Percentiles rank a stretch among this genome's conserved stretches.
Conservation (phyloP, 2,329 filamentous ascomycete species). For the Botrytis byssoidea region DNA sequence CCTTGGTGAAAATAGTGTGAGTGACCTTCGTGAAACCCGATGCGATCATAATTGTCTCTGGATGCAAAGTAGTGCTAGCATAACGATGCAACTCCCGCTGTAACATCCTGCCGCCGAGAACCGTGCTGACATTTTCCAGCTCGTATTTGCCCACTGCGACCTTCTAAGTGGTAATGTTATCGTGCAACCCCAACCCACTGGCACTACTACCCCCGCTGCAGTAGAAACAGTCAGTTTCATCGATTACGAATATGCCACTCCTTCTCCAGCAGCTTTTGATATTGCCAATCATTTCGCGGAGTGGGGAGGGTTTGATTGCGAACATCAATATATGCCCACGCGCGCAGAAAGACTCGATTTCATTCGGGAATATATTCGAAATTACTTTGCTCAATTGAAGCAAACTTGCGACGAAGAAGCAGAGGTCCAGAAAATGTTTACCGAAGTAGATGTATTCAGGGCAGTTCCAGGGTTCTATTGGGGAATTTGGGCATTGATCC, state of each 20-base stretch:
- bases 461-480: constrained; percentile 86
- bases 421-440: constrained; percentile 67
- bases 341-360: constrained; percentile 74
- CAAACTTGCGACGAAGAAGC: constrained; percentile 51
- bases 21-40: constrained; percentile 37
- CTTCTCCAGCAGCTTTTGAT: constrained; percentile 92
- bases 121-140: constrained; percentile 46
- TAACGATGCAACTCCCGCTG: background rate
- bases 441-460: constrained; percentile 82
- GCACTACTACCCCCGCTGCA: constrained; percentile 38
- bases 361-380: constrained; percentile 75
- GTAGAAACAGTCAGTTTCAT: constrained; percentile 75
- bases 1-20: constrained; percentile 71
- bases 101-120: background rate
- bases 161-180: constrained; percentile 96
- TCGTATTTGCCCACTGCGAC: constrained; percentile 94
- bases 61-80: constrained; percentile 17
- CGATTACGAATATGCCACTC: constrained; percentile 97
- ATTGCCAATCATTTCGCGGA: constrained; percentile 98
- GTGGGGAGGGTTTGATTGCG: constrained; percentile 96
- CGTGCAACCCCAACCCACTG: constrained; percentile 56
- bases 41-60: constrained; percentile 13
- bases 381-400: constrained; percentile 61
- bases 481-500: constrained; percentile 96
- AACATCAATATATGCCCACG: constrained; percentile 80